Base-by-base conservation (phyloP, 305 asterid genomes). In the Petunia hybrid region DNA sequence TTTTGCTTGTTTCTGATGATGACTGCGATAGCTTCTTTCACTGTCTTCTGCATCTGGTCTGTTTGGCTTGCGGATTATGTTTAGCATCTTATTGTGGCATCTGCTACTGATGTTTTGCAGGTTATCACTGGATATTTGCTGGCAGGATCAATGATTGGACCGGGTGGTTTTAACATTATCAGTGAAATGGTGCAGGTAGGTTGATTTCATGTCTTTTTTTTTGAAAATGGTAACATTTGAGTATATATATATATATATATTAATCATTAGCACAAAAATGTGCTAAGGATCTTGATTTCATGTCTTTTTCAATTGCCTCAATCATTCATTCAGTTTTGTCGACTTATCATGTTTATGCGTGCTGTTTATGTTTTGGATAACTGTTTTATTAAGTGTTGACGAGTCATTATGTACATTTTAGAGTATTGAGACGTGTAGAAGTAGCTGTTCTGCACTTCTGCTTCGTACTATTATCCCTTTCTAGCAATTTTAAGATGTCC, bases 121-220 rank as follows among this genome's bases (percentile, higher is more conserved):
- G 97, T 94, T 62, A 89, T 94, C 84, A 91, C 97, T 68, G 98
- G 98, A 80, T 92, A 94, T 87, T 81, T 94, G 91, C 86, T 94
- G 68, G 95, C 98, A 53, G 98, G 98, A 84, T 91, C 98, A 87
- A 66, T 88, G 76, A 89, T 94, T 83, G 98, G 97, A 81, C 98
- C 98, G 22, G 98, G 97, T 80, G 94, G 97, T 79, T 87, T 94
- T 79, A 90, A 88, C 84, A 83, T 94, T 86, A 94, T 94, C 80
- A 91, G 94, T 85, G 98, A 94, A 89, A 87, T 94, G 95, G 97
- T 94, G 84, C 97, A 92, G 86, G 97, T 90, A 89, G 82, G 92
- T 82, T 69, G 63, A 82, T 74, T 53, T 53, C 45, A 53, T 14
- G 65, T 53, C 78, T 51, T 38, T 36, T 53, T 38, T 38, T 22